Conservation (phyloP, 1,284 basidiomycete genomes). For the Chiua sp. region DNA sequence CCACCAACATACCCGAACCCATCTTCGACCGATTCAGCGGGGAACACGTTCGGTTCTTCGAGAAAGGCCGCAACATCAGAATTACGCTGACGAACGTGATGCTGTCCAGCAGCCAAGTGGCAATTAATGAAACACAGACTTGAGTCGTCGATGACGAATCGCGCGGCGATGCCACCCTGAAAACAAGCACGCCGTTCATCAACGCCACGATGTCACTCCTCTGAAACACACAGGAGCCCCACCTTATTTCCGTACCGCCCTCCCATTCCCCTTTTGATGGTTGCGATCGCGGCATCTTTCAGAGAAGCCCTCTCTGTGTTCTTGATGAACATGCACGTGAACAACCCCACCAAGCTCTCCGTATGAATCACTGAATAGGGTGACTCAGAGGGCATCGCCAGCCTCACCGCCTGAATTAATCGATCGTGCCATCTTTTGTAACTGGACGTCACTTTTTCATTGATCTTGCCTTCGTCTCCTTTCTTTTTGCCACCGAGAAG, state of each 20-base stretch:
- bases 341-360: constrained; percentile 91
- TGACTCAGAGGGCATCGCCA: constrained; percentile 68
- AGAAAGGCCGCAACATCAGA: constrained; percentile 86
- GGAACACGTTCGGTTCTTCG: constrained; percentile 80
- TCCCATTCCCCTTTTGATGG: constrained; percentile 91
- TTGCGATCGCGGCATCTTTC: constrained; percentile 76
- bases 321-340: constrained; percentile 89
- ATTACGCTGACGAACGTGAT: constrained; percentile 82
- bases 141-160: constrained; percentile 91
- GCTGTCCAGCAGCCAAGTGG: constrained; percentile 94
- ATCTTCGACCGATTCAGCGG: constrained; percentile 50
- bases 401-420: constrained; percentile 72
- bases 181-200: neutral
- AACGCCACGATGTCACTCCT: neutral
- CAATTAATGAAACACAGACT: constrained; percentile 96
- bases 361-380: constrained; percentile 84
- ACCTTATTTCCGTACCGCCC: constrained; percentile 97
- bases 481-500: constrained; percentile 78
- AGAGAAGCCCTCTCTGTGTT: constrained; percentile 61
- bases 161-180: constrained; percentile 89
- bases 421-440: constrained; percentile 91
- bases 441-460: constrained; percentile 81
- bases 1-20: constrained; percentile 82
- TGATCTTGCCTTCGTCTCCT: constrained; percentile 64
- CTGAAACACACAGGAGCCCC: constrained; percentile 17